These are phyloP conservation scores for Pinus albicaulis DNA, from an alignment of 75 land plant species.

Conservation along the genomic window DNA sequence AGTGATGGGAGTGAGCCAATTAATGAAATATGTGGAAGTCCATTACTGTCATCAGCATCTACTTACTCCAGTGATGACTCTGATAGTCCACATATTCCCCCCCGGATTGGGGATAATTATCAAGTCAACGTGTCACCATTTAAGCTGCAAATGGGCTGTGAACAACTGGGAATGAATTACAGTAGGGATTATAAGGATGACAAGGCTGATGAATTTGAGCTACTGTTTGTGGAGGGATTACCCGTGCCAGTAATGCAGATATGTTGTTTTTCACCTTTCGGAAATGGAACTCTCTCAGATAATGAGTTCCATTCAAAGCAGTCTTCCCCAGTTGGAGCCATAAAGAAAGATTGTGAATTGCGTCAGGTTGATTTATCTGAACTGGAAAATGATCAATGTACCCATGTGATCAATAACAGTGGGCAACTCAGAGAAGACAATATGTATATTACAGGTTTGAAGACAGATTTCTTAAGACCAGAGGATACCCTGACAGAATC, in stretches of 20 bases:
- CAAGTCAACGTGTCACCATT: conserved; percentile 36
- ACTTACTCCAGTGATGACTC: conserved; percentile 12
- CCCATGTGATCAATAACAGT: neutral
- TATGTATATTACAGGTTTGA: neutral
- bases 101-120: conserved; percentile 48
- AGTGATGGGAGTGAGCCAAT: neutral
- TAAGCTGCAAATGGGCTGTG: conserved; percentile 4
- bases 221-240: conserved; percentile 18
- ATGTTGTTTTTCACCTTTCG: neutral
- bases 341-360: neutral
- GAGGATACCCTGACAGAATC: conserved; percentile 2
- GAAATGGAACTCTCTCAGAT: neutral
- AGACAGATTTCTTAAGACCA: neutral
- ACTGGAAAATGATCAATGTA: neutral
- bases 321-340: neutral
- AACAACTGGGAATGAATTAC: neutral
- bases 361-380: neutral
- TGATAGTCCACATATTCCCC: conserved; percentile 22
- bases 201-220: conserved; percentile 6
- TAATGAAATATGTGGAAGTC: conserved; percentile 6
- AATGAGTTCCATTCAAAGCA: neutral
- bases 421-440: conserved; percentile 1
- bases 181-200: neutral
- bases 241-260: conserved; percentile 42
- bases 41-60: conserved; percentile 1